Base-by-base conservation (phyloP, 2,329 filamentous ascomycete species). In the Pseudogymnoascus sp. region DNA sequence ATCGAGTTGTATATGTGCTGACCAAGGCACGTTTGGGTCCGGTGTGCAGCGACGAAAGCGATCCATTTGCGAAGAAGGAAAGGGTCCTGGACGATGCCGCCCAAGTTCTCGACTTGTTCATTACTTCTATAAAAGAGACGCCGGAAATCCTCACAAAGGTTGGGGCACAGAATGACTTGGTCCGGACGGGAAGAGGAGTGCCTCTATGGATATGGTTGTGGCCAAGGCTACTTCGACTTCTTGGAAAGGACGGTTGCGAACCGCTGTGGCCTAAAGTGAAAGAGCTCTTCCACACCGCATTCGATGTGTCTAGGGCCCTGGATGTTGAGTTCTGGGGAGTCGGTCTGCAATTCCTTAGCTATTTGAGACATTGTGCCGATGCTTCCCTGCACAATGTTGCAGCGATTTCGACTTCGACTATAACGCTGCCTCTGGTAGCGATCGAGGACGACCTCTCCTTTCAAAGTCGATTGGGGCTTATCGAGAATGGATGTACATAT, bases 1-100 rank as follows among this genome's bases (percentile, higher is more conserved):
- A 92, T 70, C 89, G 92, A 75, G 82, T 97, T 60, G 87, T 96
- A 61, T 92, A 90, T 71, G 89, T 96, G 66, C 89, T 94, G 69
- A 82, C 88, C 60, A 87, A 90, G 71, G 89, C 91, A 64, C 33
- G 59, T 16, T 11, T 40, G 59, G 38, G 59, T 25, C 21, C 38
- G 7, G 59, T 60, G n/a, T 38, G 59, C 14, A 60, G 38, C 25
- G 59, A 42, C 1, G 59, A 84, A 71, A 84, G 91, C 69, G 84
- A 92, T 68, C 86, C 85, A 2, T 89, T 92, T 72, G 53, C 67
- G 38, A 80, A 84, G 64, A 77, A 84, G 66, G 76, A 75, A 61
- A 78, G 83, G 63, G 75, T 86, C 44, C 76, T 82, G 28, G 75
- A 80, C 53, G 86, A 90, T 69, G 85, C 84, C 1, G 75, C 83